Percentiles rank a stretch among this genome's conserved stretches.
Evolutionary conservation across 2,329 filamentous ascomycete species (phyloP).

Genomic region (Neopestalotiopsis sp.): DNA sequence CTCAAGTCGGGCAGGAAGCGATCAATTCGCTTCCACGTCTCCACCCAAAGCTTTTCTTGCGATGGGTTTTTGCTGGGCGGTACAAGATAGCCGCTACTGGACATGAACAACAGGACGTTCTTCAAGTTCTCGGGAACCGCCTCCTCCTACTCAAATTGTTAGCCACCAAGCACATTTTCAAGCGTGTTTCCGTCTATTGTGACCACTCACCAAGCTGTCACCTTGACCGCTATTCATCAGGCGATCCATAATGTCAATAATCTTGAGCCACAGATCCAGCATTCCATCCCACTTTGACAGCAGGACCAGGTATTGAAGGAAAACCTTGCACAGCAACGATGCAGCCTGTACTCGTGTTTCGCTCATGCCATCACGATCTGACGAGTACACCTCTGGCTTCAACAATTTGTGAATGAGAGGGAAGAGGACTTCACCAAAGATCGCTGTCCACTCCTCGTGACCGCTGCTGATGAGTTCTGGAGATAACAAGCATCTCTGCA

Average conservation of each 20-base stretch:
- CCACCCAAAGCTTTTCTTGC: constrained; percentile 63
- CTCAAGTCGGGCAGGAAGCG: constrained; percentile 67
- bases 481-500: constrained; percentile 86
- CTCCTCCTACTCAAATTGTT: constrained; percentile 70
- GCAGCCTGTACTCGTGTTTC: constrained; percentile 93
- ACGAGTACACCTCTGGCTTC: constrained; percentile 93
- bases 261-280: constrained; percentile 89
- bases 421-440: constrained; percentile 93
- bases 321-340: constrained; percentile 92
- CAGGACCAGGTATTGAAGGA: constrained; percentile 88
- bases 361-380: constrained; percentile 90
- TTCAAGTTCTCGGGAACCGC: constrained; percentile 95
- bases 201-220: constrained; percentile 75
- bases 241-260: constrained; percentile 92
- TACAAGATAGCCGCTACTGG: constrained; percentile 83
- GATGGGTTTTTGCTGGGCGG: constrained; percentile 65
- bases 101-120: constrained; percentile 95
- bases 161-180: constrained; percentile 18
- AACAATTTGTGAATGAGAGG: constrained; percentile 85
- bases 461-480: constrained; percentile 83
- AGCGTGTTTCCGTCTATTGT: not conserved
- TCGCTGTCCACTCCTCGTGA: constrained; percentile 91
- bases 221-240: constrained; percentile 95
- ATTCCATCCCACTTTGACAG: constrained; percentile 87
- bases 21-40: constrained; percentile 71